phyloP scores from a whole-genome alignment of 441 rosid species.

The Metrosideros polymorpha region DNA sequence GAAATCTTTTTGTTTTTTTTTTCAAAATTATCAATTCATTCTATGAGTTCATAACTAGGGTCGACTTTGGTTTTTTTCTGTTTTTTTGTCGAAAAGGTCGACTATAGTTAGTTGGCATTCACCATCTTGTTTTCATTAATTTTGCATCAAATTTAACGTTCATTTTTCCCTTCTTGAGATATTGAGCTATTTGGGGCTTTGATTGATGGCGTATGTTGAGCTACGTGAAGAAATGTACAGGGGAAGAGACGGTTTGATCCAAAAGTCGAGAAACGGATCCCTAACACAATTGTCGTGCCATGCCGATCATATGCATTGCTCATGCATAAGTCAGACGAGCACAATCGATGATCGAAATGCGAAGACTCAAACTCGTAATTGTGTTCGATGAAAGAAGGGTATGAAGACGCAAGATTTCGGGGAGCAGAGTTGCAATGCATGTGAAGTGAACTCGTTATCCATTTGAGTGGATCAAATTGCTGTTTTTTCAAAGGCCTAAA shows the following conservation, averaged over 20 bases:
- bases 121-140: no score
- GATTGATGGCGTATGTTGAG: neutral
- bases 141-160: no score
- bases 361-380: neutral
- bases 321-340: neutral
- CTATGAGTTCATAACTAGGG: neutral
- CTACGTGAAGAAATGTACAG: neutral
- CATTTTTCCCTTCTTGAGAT: neutral
- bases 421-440: rapidly evolving
- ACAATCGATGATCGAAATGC: no score
- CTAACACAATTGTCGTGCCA: neutral
- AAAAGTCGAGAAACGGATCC: no score
- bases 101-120: no score
- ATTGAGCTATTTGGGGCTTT: neutral
- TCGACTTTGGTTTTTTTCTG: no score
- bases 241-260: neutral
- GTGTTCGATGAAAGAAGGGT: neutral
- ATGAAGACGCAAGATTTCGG: rapidly evolving
- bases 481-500: rapidly evolving
- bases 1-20: neutral
- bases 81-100: no score
- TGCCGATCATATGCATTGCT: no score
- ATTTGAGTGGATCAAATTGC: neutral
- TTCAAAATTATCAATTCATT: neutral
- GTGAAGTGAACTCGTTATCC: rapidly evolving